Evolutionary conservation across 148 eudicot genomes (phyloP), one percentile per base, ranked within the genome.

Genomic region (Camellia sinensis): DNA sequence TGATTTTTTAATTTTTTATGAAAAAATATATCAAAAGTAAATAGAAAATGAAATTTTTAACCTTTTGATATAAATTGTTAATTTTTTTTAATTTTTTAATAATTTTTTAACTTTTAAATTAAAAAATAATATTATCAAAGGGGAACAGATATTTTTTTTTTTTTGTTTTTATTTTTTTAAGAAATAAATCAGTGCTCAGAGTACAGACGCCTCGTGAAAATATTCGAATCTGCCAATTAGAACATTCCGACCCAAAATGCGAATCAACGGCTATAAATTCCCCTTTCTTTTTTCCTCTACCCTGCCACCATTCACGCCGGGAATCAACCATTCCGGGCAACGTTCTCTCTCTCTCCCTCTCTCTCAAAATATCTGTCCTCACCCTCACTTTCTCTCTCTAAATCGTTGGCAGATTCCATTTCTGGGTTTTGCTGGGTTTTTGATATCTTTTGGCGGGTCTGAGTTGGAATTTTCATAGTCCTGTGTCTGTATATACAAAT

Each of bases 191-290:
- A 40, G 53, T 48, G 22, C 22, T 76, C 60, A 46, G 40, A 13
- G 7, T 21, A 7, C 7, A 15, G 2, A 9, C 37, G 40, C 15
- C 17, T 52, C 11, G 19, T 11, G 3, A 40, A 50, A 84, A 88
- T 87, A 88, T 88, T 70, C 90, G 88, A 86, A 88, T 88, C 87
- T 88, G 64, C 79, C 59, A 8, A 60, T 44, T n/a, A 71, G 90
- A 65, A 86, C 87, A 88, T 86, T 88, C 90, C 82, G 73, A 77
- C 54, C 76, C 15, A 48, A 54, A 44, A 41, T 63, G 21, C 71
- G 52, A 71, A 82, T 63, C 73, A 46, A 70, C 73, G 41, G 48
- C 61, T 50, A 76, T 57, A 52, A 59, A 72, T 65, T 52, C 13
- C 50, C 50, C 50, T 7, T 46, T 46, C 50, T 46, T 7, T 46